phyloP scores from a whole-genome alignment of 371 early-diverging fungal genomes.

The Mortierella sp. region DNA sequence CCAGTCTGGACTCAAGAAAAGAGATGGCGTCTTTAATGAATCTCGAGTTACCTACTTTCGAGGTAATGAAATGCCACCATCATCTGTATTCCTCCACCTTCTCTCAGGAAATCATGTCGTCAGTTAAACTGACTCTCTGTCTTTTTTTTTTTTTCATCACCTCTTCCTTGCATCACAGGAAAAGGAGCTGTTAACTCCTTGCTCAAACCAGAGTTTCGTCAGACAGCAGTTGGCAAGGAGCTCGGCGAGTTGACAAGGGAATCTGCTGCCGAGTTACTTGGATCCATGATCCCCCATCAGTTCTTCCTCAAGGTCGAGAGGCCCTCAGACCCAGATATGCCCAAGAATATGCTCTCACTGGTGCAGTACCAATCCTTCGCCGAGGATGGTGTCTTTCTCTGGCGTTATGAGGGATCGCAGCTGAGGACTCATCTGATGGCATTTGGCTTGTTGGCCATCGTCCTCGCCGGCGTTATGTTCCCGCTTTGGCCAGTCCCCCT shows the following conservation, averaged over 20 bases:
- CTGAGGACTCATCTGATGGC: slow-evolving; percentile 80
- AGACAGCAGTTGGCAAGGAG: slow-evolving; percentile 60
- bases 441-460: slow-evolving; percentile 78
- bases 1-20: slow-evolving; percentile 79
- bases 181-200: slow-evolving; percentile 92
- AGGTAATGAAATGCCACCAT: slow-evolving; percentile 62
- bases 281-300: slow-evolving; percentile 75
- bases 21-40: slow-evolving; percentile 93
- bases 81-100: background rate
- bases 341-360: slow-evolving; percentile 67
- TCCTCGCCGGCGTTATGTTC: slow-evolving; percentile 96
- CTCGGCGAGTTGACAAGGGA: slow-evolving; percentile 70
- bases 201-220: slow-evolving; percentile 77
- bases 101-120: background rate
- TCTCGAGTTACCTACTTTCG: slow-evolving; percentile 94
- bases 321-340: slow-evolving; percentile 66
- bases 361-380: slow-evolving; percentile 77
- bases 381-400: slow-evolving; percentile 94
- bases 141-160: background rate
- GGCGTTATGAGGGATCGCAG: slow-evolving; percentile 95
- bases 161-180: slow-evolving; percentile 60
- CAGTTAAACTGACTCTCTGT: background rate
- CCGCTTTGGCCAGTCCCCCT: slow-evolving; percentile 97
- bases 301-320: slow-evolving; percentile 83
- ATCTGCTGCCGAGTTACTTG: slow-evolving; percentile 75